phyloP scores from a whole-genome alignment of 2,329 filamentous ascomycete genomes.

The Whalleya microplaca region DNA sequence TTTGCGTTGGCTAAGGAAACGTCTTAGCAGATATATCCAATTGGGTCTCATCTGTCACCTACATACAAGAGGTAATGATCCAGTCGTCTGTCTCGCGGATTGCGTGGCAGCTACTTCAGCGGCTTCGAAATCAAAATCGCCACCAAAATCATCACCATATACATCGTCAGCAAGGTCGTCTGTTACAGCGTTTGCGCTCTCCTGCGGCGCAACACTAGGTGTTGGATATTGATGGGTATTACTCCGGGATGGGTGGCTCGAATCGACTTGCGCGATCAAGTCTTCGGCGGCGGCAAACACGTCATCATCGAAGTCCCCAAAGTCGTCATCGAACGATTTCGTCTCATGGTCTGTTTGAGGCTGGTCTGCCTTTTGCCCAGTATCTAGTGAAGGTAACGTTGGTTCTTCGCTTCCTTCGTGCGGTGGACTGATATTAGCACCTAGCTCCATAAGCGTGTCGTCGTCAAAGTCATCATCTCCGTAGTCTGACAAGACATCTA shows the following conservation, averaged over 20 bases:
- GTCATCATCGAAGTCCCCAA: constrained; percentile 69
- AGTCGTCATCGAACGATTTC: constrained; percentile 55
- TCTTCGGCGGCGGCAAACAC: constrained; percentile 54
- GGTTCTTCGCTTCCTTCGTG: constrained; percentile 20
- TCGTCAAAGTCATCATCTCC: constrained; percentile 64
- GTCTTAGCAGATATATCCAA: constrained; percentile 61
- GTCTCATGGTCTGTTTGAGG: constrained; percentile 14
- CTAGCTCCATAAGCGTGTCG: constrained; percentile 59
- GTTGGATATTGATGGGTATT: constrained; percentile 22
- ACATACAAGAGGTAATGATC: constrained; percentile 57
- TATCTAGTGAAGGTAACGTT: constrained; percentile 16
- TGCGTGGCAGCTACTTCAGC: constrained; percentile 76
- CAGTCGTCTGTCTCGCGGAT: constrained; percentile 46
- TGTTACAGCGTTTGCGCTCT: constrained; percentile 22
- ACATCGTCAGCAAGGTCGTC: constrained; percentile 48
- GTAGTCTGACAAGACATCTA: constrained; percentile 50
- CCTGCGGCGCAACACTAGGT: constrained; percentile 11
- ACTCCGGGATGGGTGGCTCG: constrained; percentile 26
- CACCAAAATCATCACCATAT: constrained; percentile 76
- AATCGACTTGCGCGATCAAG: constrained; percentile 42
- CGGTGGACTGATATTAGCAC: constrained; percentile 41
- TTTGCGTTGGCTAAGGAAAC: constrained; percentile 66
- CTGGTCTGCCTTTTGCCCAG: constrained; percentile 20
- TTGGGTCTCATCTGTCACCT: constrained; percentile 36
- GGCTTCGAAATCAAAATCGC: constrained; percentile 75